Base-by-base conservation (phyloP, 2,329 filamentous ascomycete species). In the Ophiostoma ips region DNA sequence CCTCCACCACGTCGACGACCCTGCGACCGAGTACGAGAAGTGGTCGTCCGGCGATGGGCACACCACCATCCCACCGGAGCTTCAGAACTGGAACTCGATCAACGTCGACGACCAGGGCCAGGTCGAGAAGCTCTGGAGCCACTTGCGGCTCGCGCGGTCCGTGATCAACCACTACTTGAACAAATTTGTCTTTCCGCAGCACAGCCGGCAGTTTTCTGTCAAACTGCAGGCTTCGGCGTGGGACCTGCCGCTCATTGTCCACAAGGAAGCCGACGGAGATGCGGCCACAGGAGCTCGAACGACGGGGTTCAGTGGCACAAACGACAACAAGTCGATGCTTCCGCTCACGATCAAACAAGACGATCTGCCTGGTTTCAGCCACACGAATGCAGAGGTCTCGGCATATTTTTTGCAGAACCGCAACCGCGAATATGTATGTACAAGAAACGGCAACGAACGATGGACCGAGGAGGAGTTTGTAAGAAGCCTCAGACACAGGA, bases 301-400 rank as follows among this genome's bases (percentile, higher is more conserved):
- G 0, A 84, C 81, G 0, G 83, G 83, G 0, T 87, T 88, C 59
- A 83, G 77, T 8, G 83, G 83, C 0, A 87, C 83, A 0, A 86
- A 84, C 41, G 83, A 87, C 58, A 78, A 75, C 18, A 68, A 72
- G 35, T 64, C 63, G 0, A 66, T 83, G 33, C 62, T 86, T 0
- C 83, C 83, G 0, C 60, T 78, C n/a, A 77, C 70, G 0, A 76
- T 86, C 18, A 60, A 65, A 18, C 81, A 86, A 48, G 62, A 75
- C 0, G 80, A 87, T 52, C 66, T 87, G 0, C 63, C 68, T 0
- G 61, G 66, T 0, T 66, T 84, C 0, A 57, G 63, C 0, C 76
- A 82, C 44, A 84, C 79, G 0, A 84, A 80, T 51, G 79, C 79
- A 0, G 71, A 80, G 43, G 81, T 84, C 0, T 61, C 84, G 0